Evolutionary conservation across 768 basidiomycete genomes (phyloP).

Genomic region (Lactifluus piperatus): DNA sequence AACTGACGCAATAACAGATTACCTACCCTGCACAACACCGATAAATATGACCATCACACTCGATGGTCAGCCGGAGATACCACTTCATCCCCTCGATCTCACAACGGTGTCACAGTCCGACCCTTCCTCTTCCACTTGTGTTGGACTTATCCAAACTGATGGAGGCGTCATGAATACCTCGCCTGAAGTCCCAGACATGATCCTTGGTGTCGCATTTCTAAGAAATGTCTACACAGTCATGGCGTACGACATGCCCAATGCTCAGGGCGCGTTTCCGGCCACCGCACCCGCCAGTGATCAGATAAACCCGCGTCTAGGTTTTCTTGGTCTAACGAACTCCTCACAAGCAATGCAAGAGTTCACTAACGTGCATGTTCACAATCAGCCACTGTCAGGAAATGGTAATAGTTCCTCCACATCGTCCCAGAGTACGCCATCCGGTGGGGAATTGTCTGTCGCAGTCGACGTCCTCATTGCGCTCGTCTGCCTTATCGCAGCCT

Average conservation of each 20-base stretch:
- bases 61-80: conserved; percentile 44
- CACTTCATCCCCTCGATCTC: conserved; percentile 71
- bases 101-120: conserved; percentile 39
- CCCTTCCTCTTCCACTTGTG: conserved; percentile 40
- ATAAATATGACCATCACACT: conserved; percentile 66
- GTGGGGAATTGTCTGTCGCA: conserved; percentile 43
- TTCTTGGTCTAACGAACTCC: conserved; percentile 55
- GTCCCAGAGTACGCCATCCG: conserved; percentile 9
- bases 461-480: conserved; percentile 55
- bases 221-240: conserved; percentile 71
- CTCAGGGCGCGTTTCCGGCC: conserved; percentile 37
- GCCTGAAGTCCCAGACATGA: conserved; percentile 44
- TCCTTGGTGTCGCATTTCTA: conserved; percentile 73
- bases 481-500: conserved; percentile 48
- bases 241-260: conserved; percentile 46
- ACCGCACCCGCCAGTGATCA: conserved; percentile 12
- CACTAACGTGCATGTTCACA: conserved; percentile 55
- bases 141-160: conserved; percentile 59
- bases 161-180: conserved; percentile 32
- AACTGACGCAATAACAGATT: conserved; percentile 38
- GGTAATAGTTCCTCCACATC: conserved; percentile 7
- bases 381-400: conserved; percentile 42
- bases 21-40: conserved; percentile 61
- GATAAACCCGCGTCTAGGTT: conserved; percentile 43
- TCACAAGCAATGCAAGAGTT: conserved; percentile 59